Evolutionary conservation across 306 rosid species (phyloP), one percentile per base, ranked within the genome.

Genomic region (Cercis canadensis): DNA sequence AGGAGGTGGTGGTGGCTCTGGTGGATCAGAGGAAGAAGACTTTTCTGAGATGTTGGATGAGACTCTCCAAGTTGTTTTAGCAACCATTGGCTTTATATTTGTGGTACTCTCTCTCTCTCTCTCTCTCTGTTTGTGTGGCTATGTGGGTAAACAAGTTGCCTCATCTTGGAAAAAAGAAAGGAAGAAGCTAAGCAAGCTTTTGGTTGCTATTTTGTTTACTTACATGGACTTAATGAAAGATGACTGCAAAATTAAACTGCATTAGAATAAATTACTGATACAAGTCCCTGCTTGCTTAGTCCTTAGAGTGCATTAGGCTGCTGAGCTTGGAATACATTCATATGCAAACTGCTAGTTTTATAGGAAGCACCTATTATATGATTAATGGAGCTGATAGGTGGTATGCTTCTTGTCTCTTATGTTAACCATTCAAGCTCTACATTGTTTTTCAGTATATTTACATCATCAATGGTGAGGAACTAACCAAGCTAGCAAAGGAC

Each of bases 381-480:
- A 74, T 65, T 56, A 33, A 63, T 55, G 50, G 44, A 8, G 12
- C 40, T 64, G 57, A 15, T 29, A 32, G 65, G 9, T 60, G 33
- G 43, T 33, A 46, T 68, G 43, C 53, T 41, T 50, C 45, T 65
- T 63, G 32, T 62, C 70, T 53, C 49, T 34, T 29, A 32, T 55
- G 29, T 21, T 79, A 49, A 77, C 71, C 71, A 39, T 74, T 32
- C 41, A 18, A 2, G 14, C 46, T 34, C 15, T 8, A 19, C 62
- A 5, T 49, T 45, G 66, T 74, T 72, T 33, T 40, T 18, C 96
- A 93, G 98, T 93, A 93, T 70, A 54, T 84, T 24, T 16, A 0
- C 11, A 5, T 50, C 72, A 80, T 90, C 50, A 76, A 8, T 19
- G 97, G 98, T 8, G 80, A 87, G 75, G 97, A 93, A 78, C 74